phyloP scores from a whole-genome alignment of 495 filamentous ascomycete species.

The Aspergillus haitiensis region DNA sequence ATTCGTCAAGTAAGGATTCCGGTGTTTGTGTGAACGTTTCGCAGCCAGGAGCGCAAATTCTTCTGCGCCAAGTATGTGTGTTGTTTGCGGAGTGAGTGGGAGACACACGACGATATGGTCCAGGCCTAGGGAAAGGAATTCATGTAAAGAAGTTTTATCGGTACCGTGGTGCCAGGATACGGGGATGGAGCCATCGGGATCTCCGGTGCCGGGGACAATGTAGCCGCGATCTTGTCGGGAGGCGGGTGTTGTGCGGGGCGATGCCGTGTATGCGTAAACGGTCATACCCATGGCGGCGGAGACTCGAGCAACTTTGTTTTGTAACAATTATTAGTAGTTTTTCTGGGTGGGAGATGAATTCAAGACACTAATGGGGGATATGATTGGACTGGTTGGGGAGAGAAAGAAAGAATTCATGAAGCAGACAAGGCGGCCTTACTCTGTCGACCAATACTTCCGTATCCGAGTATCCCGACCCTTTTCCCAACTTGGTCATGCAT shows the following conservation, averaged over 20 bases:
- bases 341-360: not conserved
- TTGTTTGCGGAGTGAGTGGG: slow-evolving; percentile 69
- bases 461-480: slow-evolving; percentile 74
- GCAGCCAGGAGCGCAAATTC: slow-evolving; percentile 70
- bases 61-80: slow-evolving; percentile 57
- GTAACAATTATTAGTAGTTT: not conserved
- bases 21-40: slow-evolving; percentile 11
- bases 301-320: slow-evolving; percentile 56
- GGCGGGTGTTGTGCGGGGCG: slow-evolving; percentile 53
- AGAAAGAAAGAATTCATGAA: too few relatives aligned
- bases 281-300: slow-evolving; percentile 74
- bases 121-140: slow-evolving; percentile 68
- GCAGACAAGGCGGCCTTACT: slow-evolving; percentile 26
- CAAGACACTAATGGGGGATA: not conserved
- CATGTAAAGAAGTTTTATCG: slow-evolving; percentile 56
- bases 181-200: slow-evolving; percentile 71
- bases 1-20: slow-evolving; percentile 62
- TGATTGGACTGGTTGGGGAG: too few relatives aligned
- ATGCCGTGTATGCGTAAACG: slow-evolving; percentile 78
- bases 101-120: slow-evolving; percentile 75
- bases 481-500: slow-evolving; percentile 55
- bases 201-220: slow-evolving; percentile 73
- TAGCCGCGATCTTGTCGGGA: slow-evolving; percentile 64
- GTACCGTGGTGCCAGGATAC: slow-evolving; percentile 70
- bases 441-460: slow-evolving; percentile 81